Conservation (phyloP, 2,329 filamentous ascomycete genomes). For the Aspergillus amoenus region DNA sequence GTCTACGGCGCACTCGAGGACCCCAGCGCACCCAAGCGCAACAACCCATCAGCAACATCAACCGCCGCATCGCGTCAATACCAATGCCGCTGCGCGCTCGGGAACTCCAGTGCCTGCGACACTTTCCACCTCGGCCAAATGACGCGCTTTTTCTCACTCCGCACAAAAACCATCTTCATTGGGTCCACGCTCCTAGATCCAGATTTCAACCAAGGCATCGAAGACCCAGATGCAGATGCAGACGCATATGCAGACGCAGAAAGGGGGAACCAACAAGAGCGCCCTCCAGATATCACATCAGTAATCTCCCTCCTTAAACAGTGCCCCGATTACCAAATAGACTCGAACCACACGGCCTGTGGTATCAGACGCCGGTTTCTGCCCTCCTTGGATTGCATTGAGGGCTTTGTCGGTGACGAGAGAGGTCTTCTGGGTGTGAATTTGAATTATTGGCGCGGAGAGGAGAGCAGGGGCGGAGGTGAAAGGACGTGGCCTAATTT, state of each 20-base stretch:
- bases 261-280: slow-evolving; percentile 2
- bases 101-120: slow-evolving; percentile 44
- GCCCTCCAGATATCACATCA: slow-evolving; percentile 27
- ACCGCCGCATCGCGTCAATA: slow-evolving; percentile 22
- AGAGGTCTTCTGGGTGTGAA: slow-evolving; percentile 33
- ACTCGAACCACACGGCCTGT: slow-evolving; percentile 41
- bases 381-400: slow-evolving; percentile 39
- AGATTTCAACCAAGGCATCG: slow-evolving; percentile 24
- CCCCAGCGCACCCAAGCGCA: slow-evolving; percentile 17
- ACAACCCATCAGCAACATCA: slow-evolving; percentile 7
- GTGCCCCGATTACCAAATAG: slow-evolving; percentile 45
- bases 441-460: slow-evolving; percentile 13
- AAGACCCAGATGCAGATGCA: slow-evolving; percentile 11
- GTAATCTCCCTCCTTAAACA: slow-evolving; percentile 40
- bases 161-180: slow-evolving; percentile 43
- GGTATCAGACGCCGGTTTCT: slow-evolving; percentile 42
- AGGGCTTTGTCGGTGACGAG: slow-evolving; percentile 35
- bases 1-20: slow-evolving; percentile 41
- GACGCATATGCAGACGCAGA: slow-evolving; percentile 9
- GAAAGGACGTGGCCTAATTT: slow-evolving; percentile 14
- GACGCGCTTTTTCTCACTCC: slow-evolving; percentile 42
- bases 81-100: slow-evolving; percentile 44
- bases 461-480: background rate
- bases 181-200: slow-evolving; percentile 40
- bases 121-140: slow-evolving; percentile 47